Evolutionary conservation across 768 basidiomycete genomes (phyloP).

Genomic region (Lentinula lateritia): DNA sequence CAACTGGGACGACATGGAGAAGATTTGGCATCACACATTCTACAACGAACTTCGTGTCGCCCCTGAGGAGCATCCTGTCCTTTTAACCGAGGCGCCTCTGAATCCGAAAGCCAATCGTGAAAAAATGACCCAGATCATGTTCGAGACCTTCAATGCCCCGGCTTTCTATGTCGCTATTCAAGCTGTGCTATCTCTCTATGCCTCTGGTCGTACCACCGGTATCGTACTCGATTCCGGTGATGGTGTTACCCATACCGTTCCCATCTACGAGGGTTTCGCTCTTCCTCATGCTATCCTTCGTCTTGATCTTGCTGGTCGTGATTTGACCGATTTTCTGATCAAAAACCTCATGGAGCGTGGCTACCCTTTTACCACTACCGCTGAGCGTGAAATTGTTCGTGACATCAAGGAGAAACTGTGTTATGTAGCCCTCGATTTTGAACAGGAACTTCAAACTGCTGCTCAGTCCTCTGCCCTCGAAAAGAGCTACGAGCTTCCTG

Average conservation of each 20-base stretch:
- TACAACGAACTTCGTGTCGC: constrained; percentile 93
- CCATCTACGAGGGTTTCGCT: constrained; percentile 70
- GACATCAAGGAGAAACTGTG: constrained; percentile 95
- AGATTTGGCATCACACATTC: constrained; percentile 73
- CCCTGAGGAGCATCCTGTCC: constrained; percentile 88
- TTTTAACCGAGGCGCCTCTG: constrained; percentile 87
- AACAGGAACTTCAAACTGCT: constrained; percentile 68
- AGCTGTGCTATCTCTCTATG: constrained; percentile 79
- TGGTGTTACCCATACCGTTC: constrained; percentile 67
- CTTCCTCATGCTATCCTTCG: constrained; percentile 66
- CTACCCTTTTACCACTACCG: constrained; percentile 90
- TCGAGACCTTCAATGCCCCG: constrained; percentile 91
- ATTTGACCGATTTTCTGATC: constrained; percentile 60
- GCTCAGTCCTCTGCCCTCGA: constrained; percentile 61
- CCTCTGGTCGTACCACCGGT: constrained; percentile 67
- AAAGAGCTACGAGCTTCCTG: constrained; percentile 71
- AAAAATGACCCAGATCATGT: constrained; percentile 97
- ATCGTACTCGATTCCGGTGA: constrained; percentile 75
- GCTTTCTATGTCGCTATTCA: constrained; percentile 92
- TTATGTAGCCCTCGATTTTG: constrained; percentile 70
- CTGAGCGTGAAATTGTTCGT: constrained; percentile 90
- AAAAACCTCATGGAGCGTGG: constrained; percentile 89
- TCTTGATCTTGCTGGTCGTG: constrained; percentile 62
- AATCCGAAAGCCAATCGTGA: constrained; percentile 93
- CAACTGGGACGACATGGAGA: constrained; percentile 77